phyloP scores from a whole-genome alignment of 2,329 filamentous ascomycete species.

The Ophiostoma montium region DNA sequence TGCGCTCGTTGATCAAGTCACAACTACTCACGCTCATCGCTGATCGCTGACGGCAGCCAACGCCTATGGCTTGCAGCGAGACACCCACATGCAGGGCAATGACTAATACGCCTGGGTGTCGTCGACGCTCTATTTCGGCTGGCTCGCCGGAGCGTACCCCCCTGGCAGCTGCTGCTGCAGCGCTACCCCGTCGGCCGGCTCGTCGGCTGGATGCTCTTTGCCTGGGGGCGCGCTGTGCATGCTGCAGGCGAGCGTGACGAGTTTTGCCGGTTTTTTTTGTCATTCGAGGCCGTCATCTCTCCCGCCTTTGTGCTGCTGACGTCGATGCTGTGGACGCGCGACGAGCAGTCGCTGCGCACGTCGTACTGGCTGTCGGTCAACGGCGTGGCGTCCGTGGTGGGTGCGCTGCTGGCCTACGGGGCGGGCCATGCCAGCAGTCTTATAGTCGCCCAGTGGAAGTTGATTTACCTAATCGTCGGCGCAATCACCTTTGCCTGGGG shows the following conservation, averaged over 20 bases:
- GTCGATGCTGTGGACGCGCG: constrained; percentile 24
- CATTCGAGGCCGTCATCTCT: constrained; percentile 26
- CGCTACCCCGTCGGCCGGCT: constrained; percentile 27
- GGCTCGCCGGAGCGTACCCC: constrained; percentile 25
- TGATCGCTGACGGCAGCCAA: no score
- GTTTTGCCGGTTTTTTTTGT: constrained; percentile 22
- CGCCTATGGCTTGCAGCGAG: constrained; percentile 27
- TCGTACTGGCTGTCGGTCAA: constrained; percentile 21
- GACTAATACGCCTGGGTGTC: constrained; percentile 31
- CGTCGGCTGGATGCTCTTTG: constrained; percentile 30
- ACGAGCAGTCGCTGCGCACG: constrained; percentile 24
- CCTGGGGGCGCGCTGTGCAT: constrained; percentile 20
- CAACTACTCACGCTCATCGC: constrained; percentile 24
- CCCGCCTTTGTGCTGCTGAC: constrained; percentile 25
- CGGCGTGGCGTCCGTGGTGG: constrained; percentile 19
- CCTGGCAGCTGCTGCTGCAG: constrained; percentile 27
- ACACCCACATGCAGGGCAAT: constrained; percentile 26
- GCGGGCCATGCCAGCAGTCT: constrained; percentile 14
- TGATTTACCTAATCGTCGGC: constrained; percentile 14
- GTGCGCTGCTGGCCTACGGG: constrained; percentile 19
- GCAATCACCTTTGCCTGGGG: constrained; percentile 13
- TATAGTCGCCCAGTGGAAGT: constrained; percentile 18
- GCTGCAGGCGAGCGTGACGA: constrained; percentile 20
- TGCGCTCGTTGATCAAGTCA: constrained; percentile 8
- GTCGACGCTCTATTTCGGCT: constrained; percentile 29